These are phyloP conservation scores for Coemansia sp. DNA, from an alignment of 192 early-diverging fungal genomes.

Conservation along the genomic window DNA sequence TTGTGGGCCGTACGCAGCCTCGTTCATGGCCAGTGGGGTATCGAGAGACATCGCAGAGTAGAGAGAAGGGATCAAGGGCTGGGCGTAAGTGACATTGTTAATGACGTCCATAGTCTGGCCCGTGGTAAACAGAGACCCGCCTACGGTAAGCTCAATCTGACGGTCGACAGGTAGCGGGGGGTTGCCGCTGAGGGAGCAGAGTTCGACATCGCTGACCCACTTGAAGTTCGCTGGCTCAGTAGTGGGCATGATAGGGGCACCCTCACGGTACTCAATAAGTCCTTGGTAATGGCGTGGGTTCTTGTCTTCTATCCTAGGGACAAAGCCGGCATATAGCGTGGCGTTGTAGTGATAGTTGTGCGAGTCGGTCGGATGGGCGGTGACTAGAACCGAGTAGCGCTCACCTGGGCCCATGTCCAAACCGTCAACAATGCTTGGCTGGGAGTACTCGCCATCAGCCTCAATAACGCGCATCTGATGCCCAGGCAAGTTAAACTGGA, in stretches of 20 bases:
- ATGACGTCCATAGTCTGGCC: slow-evolving; percentile 44
- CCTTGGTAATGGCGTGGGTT: slow-evolving; percentile 36
- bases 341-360: slow-evolving; percentile 70
- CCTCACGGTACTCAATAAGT: slow-evolving; percentile 17
- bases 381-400: slow-evolving; percentile 77
- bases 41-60: slow-evolving; percentile 65
- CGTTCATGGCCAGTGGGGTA: slow-evolving; percentile 38
- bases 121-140: slow-evolving; percentile 61
- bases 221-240: not conserved
- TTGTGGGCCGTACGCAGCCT: slow-evolving; percentile 64
- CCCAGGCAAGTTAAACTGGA: slow-evolving; percentile 70
- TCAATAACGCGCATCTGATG: slow-evolving; percentile 78
- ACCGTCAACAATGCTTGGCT: slow-evolving; percentile 54
- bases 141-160: slow-evolving; percentile 26
- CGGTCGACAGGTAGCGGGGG: slow-evolving; percentile 18
- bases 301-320: slow-evolving; percentile 44
- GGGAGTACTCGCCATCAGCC: slow-evolving; percentile 65
- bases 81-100: slow-evolving; percentile 66
- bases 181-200: not conserved
- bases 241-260: slow-evolving; percentile 6
- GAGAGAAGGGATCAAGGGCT: slow-evolving; percentile 65
- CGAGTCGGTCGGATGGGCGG: slow-evolving; percentile 57
- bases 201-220: slow-evolving; percentile 22
- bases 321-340: slow-evolving; percentile 66
- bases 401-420: slow-evolving; percentile 69